Percentiles rank a stretch among this genome's conserved stretches.
These are phyloP conservation scores for Fusarium sacchari DNA, from an alignment of 2,329 filamentous ascomycete genomes.

Conservation along the genomic window DNA sequence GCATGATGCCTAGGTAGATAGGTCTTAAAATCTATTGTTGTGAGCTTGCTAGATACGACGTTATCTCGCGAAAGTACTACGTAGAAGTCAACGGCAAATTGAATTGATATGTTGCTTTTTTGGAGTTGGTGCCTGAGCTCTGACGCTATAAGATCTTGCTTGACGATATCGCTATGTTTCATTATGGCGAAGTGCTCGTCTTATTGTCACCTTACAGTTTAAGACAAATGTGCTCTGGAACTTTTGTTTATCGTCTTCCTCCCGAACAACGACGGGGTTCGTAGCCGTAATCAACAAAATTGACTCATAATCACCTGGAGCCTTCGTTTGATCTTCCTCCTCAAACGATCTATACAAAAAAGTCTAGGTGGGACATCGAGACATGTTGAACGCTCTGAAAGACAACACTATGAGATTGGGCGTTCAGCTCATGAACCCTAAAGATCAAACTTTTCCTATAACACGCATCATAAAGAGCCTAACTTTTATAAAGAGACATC, in stretches of 20 bases:
- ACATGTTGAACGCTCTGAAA: background rate
- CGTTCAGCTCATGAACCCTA: background rate
- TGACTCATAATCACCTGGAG: background rate
- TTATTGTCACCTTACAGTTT: background rate
- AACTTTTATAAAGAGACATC: background rate
- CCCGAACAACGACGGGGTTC: background rate
- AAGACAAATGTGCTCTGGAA: background rate
- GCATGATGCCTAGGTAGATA: background rate
- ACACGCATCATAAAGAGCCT: background rate
- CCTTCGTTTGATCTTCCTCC: background rate
- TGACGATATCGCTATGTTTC: background rate
- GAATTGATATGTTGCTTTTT: too few species aligned
- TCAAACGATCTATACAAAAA: background rate
- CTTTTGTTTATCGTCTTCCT: constrained; percentile 11
- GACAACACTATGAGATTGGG: too few species aligned
- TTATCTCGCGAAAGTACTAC: background rate
- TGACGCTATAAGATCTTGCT: background rate
- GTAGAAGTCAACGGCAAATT: background rate
- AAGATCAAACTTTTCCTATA: too few species aligned
- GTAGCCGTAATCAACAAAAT: background rate
- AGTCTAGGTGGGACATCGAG: background rate
- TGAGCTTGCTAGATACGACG: background rate
- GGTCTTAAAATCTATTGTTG: background rate
- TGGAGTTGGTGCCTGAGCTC: background rate
- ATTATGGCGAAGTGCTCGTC: background rate